Conservation (phyloP, 148 eudicot species). For the Fallopia convolvulus region DNA sequence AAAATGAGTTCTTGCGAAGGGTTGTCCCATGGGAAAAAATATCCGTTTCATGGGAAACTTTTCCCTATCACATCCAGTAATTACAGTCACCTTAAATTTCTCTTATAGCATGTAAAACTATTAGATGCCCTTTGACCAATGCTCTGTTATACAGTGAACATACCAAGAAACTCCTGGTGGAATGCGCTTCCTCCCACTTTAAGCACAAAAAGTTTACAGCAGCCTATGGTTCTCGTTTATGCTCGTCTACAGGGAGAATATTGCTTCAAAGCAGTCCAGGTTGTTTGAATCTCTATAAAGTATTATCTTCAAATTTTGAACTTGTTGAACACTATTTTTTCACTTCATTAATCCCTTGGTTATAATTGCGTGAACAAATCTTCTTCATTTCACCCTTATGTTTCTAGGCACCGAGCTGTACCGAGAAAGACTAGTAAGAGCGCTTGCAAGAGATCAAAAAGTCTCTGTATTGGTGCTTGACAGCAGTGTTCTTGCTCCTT, state of each 20-base stretch:
- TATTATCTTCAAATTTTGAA: not conserved
- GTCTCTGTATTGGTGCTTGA: conserved; percentile 89
- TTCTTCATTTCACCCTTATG: not conserved
- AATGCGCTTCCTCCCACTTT: conserved; percentile 80
- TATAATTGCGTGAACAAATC: not conserved
- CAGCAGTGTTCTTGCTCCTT: conserved; percentile 84
- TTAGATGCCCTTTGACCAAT: conserved; percentile 11
- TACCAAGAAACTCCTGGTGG: conserved; percentile 68
- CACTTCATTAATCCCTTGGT: not conserved
- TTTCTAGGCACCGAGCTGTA: conserved; percentile 87
- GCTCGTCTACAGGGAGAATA: conserved; percentile 84
- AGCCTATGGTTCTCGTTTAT: conserved; percentile 64
- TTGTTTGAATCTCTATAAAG: conserved; percentile 16
- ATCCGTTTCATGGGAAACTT: conserved; percentile 89
- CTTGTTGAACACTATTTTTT: not conserved
- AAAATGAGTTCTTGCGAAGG: conserved; percentile 77
- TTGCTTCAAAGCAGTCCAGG: conserved; percentile 95
- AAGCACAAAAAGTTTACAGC: conserved; percentile 55
- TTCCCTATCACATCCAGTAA: conserved; percentile 85
- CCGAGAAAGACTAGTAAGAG: conserved; percentile 88
- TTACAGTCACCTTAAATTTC: conserved; percentile 15
- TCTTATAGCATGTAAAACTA: conserved; percentile 4
- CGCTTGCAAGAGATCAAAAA: conserved; percentile 78
- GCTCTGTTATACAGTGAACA: conserved; percentile 50
- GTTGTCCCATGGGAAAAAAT: conserved; percentile 92